These are phyloP conservation scores for Lodderomyces margitis DNA, from an alignment of 1,139 yeast genomes.

Conservation along the genomic window DNA sequence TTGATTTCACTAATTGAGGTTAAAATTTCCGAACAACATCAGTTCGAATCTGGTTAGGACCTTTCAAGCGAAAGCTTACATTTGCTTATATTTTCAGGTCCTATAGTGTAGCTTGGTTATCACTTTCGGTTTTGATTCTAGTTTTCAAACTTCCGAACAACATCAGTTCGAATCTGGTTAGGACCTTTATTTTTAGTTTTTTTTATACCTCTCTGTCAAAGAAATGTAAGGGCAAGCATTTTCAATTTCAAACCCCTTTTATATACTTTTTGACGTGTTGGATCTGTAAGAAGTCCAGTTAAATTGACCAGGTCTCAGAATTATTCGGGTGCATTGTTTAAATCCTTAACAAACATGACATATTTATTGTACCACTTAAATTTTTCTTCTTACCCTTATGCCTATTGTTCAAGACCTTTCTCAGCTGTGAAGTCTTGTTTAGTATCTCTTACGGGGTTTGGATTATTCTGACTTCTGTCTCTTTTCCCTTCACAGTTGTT, in stretches of 20 bases:
- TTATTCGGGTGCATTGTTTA: too few species aligned
- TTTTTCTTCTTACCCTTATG: too few species aligned
- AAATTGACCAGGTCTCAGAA: too few species aligned
- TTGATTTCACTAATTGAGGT: slow-evolving; percentile 28
- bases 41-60: slow-evolving; percentile 97
- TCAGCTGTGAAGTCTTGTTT: too few species aligned
- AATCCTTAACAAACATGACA: too few species aligned
- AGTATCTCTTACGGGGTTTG: too few species aligned
- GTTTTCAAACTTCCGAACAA: slow-evolving; percentile 51
- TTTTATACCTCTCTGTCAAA: background rate
- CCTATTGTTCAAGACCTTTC: too few species aligned
- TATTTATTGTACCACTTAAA: too few species aligned
- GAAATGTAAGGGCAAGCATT: background rate
- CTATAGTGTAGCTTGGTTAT: slow-evolving; percentile 42
- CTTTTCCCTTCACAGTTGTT: too few species aligned
- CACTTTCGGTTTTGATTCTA: slow-evolving; percentile 49
- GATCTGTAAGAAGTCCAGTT: too few species aligned
- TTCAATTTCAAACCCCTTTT: background rate
- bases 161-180: slow-evolving; percentile 98
- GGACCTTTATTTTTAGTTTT: slow-evolving; percentile 15
- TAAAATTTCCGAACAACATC: slow-evolving; percentile 68
- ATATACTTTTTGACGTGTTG: too few species aligned
- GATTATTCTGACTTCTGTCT: too few species aligned
- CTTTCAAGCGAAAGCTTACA: slow-evolving; percentile 32
- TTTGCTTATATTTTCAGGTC: slow-evolving; percentile 17